Conservation (phyloP, 139 green algal species). For the Chlamydomonas eustigma region DNA sequence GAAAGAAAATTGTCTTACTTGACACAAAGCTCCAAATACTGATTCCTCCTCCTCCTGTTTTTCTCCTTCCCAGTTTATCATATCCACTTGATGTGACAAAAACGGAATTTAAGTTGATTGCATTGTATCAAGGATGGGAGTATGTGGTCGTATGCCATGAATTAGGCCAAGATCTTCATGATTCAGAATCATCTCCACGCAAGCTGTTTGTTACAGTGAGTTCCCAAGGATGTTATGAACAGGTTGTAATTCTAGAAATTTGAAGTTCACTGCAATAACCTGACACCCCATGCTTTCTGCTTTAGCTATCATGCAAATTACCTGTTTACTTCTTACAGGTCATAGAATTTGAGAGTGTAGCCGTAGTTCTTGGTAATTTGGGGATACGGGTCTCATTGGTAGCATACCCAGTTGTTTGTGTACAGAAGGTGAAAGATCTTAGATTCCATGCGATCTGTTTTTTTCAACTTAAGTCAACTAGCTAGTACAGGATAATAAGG, state of each 20-base stretch:
- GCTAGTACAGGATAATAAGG: background rate
- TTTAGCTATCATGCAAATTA: too few relatives aligned
- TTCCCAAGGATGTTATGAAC: too few relatives aligned
- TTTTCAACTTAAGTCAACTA: background rate
- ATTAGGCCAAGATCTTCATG: background rate
- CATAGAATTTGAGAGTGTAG: conserved; percentile 41
- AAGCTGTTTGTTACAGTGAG: conserved; percentile 30
- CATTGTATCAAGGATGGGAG: conserved; percentile 26
- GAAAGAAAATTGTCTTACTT: too few relatives aligned
- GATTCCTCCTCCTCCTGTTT: background rate
- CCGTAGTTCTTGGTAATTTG: conserved; percentile 32
- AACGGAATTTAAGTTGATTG: conserved; percentile 25
- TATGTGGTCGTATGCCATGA: conserved; percentile 22
- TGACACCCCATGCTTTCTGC: too few relatives aligned
- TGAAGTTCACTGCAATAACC: too few relatives aligned
- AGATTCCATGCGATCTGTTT: background rate
- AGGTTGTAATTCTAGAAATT: too few relatives aligned
- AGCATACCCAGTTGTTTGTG: conserved; percentile 32
- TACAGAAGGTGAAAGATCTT: conserved; percentile 18
- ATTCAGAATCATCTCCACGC: background rate
- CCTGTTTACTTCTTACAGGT: conserved; percentile 12
- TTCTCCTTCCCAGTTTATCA: conserved; percentile 1
- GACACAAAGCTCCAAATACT: too few relatives aligned
- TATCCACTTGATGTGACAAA: conserved; percentile 17
- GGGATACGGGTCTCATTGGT: conserved; percentile 36